Base-by-base conservation (phyloP, 1,139 yeast genomes). In the Scheffersomyces illinoinensis region DNA sequence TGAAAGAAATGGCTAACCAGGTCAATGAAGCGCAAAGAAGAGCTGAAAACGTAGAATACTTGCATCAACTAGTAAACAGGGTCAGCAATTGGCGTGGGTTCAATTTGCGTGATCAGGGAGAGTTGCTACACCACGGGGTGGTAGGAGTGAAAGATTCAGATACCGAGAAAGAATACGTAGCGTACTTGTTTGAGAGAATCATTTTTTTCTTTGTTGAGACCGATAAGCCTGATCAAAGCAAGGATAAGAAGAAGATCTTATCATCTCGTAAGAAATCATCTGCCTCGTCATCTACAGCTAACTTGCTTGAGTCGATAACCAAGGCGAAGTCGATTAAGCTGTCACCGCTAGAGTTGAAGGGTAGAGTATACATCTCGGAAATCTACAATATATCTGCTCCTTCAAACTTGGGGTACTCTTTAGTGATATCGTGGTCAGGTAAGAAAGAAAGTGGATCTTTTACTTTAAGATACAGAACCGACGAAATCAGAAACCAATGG, bases 71-170 rank as follows among this genome's bases (percentile, higher is more conserved):
- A 53, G 82, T 84, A 57, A 90, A 86, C 51, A 83, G 95, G 60
- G 96, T 93, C 14, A 80, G 84, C 51, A 96, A 93, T 73, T 95
- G 99, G 99, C 86, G 93, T 66, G 98, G 98, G n/a, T 93, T 92
- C 73, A 88, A 88, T 63, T 78, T 91, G 56, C 83, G 82, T 61
- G 91, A 88, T 65, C 92, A 93, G 74, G 99, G 99, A 39, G 96
- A 91, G 61, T 81, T 95, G 58, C 75, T 93, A 56, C 87, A 88
- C 69, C 91, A 88, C 68, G 97, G 95, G 57, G 78, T 82, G 49
- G 95, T 91, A 53, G 88, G 89, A 2, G 97, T 95, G 17, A 83
- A 82, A 62, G 92, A 90, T 71, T 85, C 85, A 53, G 96, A 92
- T 53, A 83, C 84, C 56, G 99, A 95, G 71, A 86, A 91, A 61